phyloP scores from a whole-genome alignment of 495 filamentous ascomycete genomes.

The Evernia prunastri region DNA sequence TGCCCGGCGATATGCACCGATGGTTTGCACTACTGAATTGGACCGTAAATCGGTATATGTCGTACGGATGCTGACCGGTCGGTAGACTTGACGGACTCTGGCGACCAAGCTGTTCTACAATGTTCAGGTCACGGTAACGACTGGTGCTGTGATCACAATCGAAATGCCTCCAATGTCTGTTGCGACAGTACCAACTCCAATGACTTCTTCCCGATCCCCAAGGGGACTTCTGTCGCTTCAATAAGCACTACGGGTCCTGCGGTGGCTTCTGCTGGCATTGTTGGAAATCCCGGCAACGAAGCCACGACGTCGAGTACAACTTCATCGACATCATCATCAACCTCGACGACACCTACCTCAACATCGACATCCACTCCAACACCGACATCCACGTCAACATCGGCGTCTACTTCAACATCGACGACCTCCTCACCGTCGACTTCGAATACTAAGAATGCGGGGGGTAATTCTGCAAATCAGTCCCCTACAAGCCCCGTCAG shows the following conservation, averaged over 20 bases:
- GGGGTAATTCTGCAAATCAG: background rate
- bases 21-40: background rate
- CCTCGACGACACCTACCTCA: background rate
- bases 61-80: background rate
- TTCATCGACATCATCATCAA: background rate
- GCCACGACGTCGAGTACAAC: background rate
- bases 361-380: no score
- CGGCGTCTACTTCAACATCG: background rate
- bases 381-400: background rate
- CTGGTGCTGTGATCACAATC: constrained; percentile 19
- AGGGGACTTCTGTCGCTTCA: background rate
- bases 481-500: constrained; percentile 1
- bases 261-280: background rate
- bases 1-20: constrained; percentile 26
- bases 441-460: background rate
- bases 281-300: background rate
- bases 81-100: constrained; percentile 1
- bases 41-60: no score
- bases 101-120: constrained; percentile 16
- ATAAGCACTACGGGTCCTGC: constrained; percentile 2
- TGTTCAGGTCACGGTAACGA: background rate
- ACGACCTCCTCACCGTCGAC: background rate
- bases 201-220: background rate
- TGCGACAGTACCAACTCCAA: constrained; percentile 11
- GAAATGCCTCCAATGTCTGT: constrained; percentile 8